Base-by-base conservation (phyloP, 306 rosid genomes). In the Pterocarpus macrocarpus region DNA sequence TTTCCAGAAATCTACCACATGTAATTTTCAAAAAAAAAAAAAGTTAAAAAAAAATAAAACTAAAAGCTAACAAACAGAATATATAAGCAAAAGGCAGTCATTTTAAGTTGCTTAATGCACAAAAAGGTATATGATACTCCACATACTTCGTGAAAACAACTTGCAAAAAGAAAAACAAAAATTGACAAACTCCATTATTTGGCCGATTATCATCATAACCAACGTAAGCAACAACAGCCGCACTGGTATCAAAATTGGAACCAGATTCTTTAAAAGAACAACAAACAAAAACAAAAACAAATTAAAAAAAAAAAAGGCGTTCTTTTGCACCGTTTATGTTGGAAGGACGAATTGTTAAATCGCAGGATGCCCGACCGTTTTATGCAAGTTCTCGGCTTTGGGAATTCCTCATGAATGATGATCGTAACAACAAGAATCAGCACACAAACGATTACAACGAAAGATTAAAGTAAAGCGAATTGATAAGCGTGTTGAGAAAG, bases 391-490 rank as follows among this genome's bases (percentile, higher is more conserved):
- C 4, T 1, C 2, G 1, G 11, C 49, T 7, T 38, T 16, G 16
- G 4, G 32, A 65, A 38, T n/a, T 39, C 45, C 44, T 3, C 5
- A 1, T 15, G 49, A 41, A n/a, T 38, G 28, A 33, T 69, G 71
- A 79, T 55, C 14, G 34, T 38, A 73, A 55, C 35, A 70, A 16
- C 0, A 33, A 58, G 69, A 5, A 39, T 11, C 1, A n/a, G 15
- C 0, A 44, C 47, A 43, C 10, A 14, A 70, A 62, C 6, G 16
- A 36, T 4, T 66, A 0, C 12, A 45, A 10, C 3, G 52, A 71
- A 79, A 70, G 45, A 67, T 43, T 7, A 59, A 78, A 78, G 69
- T 69, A 71, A 71, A 61, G 53, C 14, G 16, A 50, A 71, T 22
- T 33, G 2, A 12, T 76, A 57, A 78, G 62, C 49, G 58, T 43